Evolutionary conservation across 805 yeast genomes (phyloP).

Genomic region (Candida orba): DNA sequence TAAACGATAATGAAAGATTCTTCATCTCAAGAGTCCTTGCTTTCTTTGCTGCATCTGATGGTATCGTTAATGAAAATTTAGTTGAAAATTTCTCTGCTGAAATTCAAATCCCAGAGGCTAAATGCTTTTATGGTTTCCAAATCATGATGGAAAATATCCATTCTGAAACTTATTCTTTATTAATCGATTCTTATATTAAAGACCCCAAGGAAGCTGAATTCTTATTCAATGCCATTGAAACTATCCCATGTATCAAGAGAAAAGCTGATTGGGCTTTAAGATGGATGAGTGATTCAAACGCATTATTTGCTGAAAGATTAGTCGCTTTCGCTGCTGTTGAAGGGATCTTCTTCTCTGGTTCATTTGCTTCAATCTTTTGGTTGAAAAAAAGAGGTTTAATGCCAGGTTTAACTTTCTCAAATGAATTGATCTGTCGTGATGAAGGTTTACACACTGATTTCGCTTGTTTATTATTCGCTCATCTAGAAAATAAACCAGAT

Average conservation of each 20-base stretch:
- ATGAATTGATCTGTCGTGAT: slow-evolving; percentile 95
- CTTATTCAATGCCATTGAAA: slow-evolving; percentile 92
- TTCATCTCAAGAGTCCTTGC: slow-evolving; percentile 92
- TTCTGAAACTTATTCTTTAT: slow-evolving; percentile 91
- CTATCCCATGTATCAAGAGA: slow-evolving; percentile 91
- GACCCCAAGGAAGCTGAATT: slow-evolving; percentile 90
- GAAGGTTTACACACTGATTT: slow-evolving; percentile 99
- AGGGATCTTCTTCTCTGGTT: slow-evolving; percentile 97
- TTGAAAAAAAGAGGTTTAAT: slow-evolving; percentile 96
- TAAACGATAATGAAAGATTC: slow-evolving; percentile 87
- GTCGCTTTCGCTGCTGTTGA: slow-evolving; percentile 99
- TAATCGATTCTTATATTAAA: slow-evolving; percentile 92
- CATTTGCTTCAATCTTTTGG: slow-evolving; percentile 98
- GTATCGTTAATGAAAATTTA: slow-evolving; percentile 95
- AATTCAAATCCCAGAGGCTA: slow-evolving; percentile 96
- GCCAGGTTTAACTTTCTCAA: slow-evolving; percentile 98
- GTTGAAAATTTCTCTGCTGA: slow-evolving; percentile 97
- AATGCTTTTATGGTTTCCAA: slow-evolving; percentile 98
- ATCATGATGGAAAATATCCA: slow-evolving; percentile 99
- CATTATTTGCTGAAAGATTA: slow-evolving; percentile 89
- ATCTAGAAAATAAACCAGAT: slow-evolving; percentile 83
- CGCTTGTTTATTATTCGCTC: slow-evolving; percentile 92
- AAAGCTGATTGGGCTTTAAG: slow-evolving; percentile 99
- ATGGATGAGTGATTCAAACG: slow-evolving; percentile 88
- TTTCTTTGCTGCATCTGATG: slow-evolving; percentile 97